A percentile compares a stretch with the other conserved stretches of the same genome.
These are phyloP conservation scores for Parathielavia appendiculata DNA, from an alignment of 495 filamentous ascomycete species.

Conservation along the genomic window DNA sequence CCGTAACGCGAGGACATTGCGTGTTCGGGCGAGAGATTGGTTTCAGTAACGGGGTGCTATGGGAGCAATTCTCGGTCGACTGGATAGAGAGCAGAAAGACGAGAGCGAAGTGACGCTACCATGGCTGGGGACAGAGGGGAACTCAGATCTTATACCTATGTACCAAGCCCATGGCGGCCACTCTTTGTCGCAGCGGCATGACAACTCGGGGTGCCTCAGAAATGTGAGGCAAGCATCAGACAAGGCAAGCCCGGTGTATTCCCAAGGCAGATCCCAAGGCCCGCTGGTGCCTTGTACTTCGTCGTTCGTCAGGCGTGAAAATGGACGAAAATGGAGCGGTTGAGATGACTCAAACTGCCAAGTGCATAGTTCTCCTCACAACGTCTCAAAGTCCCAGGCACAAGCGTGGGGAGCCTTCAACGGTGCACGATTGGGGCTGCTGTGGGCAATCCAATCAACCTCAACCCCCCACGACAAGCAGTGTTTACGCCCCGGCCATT, in stretches of 20 bases:
- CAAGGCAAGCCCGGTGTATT: constrained; percentile 18
- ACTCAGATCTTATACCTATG: not conserved
- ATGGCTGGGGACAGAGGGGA: not conserved
- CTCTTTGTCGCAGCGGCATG: not conserved
- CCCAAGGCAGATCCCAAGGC: constrained; percentile 25
- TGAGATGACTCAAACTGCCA: constrained; percentile 15
- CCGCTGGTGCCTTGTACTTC: constrained; percentile 13
- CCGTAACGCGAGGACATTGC: constrained; percentile 19
- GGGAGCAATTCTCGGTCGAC: not conserved
- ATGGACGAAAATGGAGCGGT: constrained; percentile 13
- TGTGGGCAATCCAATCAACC: not conserved
- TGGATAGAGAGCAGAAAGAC: not conserved
- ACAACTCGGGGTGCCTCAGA: not conserved
- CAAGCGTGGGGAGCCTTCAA: not conserved
- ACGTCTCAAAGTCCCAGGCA: not conserved
- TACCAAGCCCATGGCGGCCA: not conserved
- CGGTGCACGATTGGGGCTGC: not conserved
- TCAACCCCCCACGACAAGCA: not conserved
- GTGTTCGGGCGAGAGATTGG: not conserved
- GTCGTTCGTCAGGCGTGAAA: constrained; percentile 14
- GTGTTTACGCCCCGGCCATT: not conserved
- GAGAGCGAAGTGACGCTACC: too few relatives aligned
- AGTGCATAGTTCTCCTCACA: constrained; percentile 3
- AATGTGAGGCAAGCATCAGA: constrained; percentile 1
- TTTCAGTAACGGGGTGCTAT: not conserved